Base-by-base conservation (phyloP, 441 rosid genomes). In the Hura crepitans region DNA sequence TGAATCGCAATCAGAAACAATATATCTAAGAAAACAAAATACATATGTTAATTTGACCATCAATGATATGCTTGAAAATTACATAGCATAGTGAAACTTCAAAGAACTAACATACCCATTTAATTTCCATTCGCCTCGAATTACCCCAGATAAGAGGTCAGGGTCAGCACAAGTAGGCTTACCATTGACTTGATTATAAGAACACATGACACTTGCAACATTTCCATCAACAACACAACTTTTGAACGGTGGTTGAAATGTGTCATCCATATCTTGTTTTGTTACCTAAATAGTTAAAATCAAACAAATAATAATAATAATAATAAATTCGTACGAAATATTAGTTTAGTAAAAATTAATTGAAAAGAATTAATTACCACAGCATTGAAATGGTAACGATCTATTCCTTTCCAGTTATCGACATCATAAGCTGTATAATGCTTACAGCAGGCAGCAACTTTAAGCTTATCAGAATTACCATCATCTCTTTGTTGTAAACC, bases 381-480 rank as follows among this genome's bases (percentile, higher is more conserved):
- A 9, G 99, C 98, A 42, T 95, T 80, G 74, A 95, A 95, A 74
- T 33, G 85, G 80, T 68, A 86, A 22, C 97, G 96, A 5, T 89
- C 89, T 0, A 65, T 60, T 17, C 97, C 98, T 65, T 95, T 92
- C 97, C 98, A 95, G 30, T 87, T 79, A 72, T 95, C 99, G 4
- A 95, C 2, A 69, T 95, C 99, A 15, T 92, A 95, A n/a, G 99
- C 99, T 0, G 99, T 95, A 45, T 92, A 92, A 23, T 95, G 99
- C 70, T 95, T 95, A 69, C 99, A 95, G 53, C 97, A 95, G 0
- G 98, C 96, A 0, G 99, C 97, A 2, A 95, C 99, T 78, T 95
- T 95, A 20, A 95, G 97, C 42, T 83, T 78, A 23, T 86, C 83
- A 0, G 83, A 4, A 11, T 83, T 78, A 1, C 74, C 81, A 12